phyloP scores from a whole-genome alignment of 805 yeast species.

The Barnettozyma vustinii region DNA sequence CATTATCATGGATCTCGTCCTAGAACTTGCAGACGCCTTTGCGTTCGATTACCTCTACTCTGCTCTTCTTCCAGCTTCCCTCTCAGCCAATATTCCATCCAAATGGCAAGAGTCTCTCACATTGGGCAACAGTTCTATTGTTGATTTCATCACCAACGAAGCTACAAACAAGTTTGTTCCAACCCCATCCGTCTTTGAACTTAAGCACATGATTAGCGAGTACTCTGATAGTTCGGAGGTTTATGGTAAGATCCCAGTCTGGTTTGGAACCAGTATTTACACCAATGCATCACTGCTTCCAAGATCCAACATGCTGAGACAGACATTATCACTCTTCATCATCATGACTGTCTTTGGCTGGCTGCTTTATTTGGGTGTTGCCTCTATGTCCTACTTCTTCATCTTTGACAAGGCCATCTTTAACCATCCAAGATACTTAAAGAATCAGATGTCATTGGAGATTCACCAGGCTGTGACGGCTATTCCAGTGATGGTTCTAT shows the following conservation, averaged over 20 bases:
- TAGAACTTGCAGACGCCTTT: slow-evolving; percentile 73
- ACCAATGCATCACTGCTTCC: slow-evolving; percentile 64
- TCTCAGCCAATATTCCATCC: slow-evolving; percentile 33
- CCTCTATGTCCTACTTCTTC: slow-evolving; percentile 68
- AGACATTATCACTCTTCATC: slow-evolving; percentile 56
- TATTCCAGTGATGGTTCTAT: slow-evolving; percentile 82
- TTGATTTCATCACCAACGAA: slow-evolving; percentile 16
- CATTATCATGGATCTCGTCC: slow-evolving; percentile 75
- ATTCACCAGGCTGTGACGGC: slow-evolving; percentile 72
- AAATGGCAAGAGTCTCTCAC: slow-evolving; percentile 26
- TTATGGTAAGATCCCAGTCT: slow-evolving; percentile 57
- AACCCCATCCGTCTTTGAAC: slow-evolving; percentile 10
- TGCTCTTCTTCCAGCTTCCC: slow-evolving; percentile 51
- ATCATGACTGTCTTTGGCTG: slow-evolving; percentile 82
- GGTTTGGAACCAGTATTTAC: slow-evolving; percentile 49
- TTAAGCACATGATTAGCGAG: slow-evolving; percentile 15
- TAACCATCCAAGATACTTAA: slow-evolving; percentile 93
- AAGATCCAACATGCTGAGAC: slow-evolving; percentile 71
- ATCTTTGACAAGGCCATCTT: slow-evolving; percentile 85
- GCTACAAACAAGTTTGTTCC: slow-evolving; percentile 11
- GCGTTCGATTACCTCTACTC: slow-evolving; percentile 75
- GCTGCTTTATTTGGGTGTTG: slow-evolving; percentile 70
- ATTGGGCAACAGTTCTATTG: slow-evolving; percentile 21
- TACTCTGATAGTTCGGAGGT: slow-evolving; percentile 33
- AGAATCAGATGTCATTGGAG: slow-evolving; percentile 87